Conservation (phyloP, 129 eudicot species). For the Flaveria brownii region DNA sequence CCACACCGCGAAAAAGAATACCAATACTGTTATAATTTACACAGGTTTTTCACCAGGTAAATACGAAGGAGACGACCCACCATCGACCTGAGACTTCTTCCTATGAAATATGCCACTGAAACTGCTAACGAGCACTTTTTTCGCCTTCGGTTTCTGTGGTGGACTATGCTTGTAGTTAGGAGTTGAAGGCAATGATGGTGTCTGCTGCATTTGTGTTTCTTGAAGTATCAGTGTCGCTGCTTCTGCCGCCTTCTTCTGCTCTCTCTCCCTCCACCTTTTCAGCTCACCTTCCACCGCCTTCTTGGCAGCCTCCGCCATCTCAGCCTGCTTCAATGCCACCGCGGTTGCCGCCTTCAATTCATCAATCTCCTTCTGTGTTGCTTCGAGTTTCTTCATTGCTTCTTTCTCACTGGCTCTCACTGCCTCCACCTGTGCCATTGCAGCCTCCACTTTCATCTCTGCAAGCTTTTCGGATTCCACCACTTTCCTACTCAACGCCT, state of each 20-base stretch:
- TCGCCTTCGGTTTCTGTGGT: slow-evolving; percentile 61
- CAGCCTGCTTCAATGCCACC: slow-evolving; percentile 76
- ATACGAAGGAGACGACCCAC: slow-evolving; percentile 65
- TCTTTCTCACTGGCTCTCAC: slow-evolving; percentile 90
- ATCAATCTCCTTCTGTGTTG: slow-evolving; percentile 65
- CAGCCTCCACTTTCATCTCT: slow-evolving; percentile 83
- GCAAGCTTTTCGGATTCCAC: slow-evolving; percentile 74
- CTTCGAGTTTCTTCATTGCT: slow-evolving; percentile 64
- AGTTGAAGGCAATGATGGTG: slow-evolving; percentile 39
- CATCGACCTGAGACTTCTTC: slow-evolving; percentile 70
- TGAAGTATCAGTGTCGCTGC: slow-evolving; percentile 68
- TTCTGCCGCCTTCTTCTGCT: slow-evolving; percentile 92
- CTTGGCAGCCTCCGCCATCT: slow-evolving; percentile 84
- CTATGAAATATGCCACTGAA: slow-evolving; percentile 63
- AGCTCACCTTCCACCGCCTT: slow-evolving; percentile 93
- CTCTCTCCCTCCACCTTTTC: slow-evolving; percentile 79
- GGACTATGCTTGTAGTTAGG: slow-evolving; percentile 39
- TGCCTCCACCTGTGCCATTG: slow-evolving; percentile 93
- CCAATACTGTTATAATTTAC: slow-evolving; percentile 28
- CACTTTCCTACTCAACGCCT: slow-evolving; percentile 70
- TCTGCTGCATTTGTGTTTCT: slow-evolving; percentile 47
- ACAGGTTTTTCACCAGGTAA: slow-evolving; percentile 70
- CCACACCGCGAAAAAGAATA: slow-evolving; percentile 26
- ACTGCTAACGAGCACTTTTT: slow-evolving; percentile 64
- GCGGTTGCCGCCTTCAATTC: slow-evolving; percentile 68